Conservation (phyloP, 257 asterid species). For the Capsicum baccatum region DNA sequence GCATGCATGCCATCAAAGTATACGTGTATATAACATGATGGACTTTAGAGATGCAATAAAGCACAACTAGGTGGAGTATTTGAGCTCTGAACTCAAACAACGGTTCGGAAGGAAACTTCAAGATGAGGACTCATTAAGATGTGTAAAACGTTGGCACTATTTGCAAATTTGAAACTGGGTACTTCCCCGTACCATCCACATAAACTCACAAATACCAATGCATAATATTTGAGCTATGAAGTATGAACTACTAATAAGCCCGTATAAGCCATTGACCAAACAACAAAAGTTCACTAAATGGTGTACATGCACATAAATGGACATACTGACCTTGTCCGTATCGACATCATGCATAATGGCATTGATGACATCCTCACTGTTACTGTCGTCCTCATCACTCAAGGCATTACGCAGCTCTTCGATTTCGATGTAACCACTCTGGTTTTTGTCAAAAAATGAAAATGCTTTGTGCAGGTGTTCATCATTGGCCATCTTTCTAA, state of each 20-base stretch:
- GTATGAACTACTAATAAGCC: background rate
- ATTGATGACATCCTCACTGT: slow-evolving; percentile 58
- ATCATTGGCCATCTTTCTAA: slow-evolving; percentile 75
- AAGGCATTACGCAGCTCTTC: slow-evolving; percentile 76
- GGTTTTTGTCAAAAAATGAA: slow-evolving; percentile 65
- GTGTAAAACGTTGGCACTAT: background rate
- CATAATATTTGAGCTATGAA: background rate
- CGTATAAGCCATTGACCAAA: background rate
- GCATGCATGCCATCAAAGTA: background rate
- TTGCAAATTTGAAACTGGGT: no score
- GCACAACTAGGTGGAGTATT: background rate
- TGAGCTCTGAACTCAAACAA: background rate
- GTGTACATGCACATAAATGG: background rate
- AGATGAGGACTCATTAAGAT: background rate
- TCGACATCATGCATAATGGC: slow-evolving; percentile 93
- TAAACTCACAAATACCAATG: background rate
- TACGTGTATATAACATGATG: background rate
- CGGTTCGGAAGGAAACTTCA: background rate
- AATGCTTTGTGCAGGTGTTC: slow-evolving; percentile 84
- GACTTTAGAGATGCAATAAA: background rate
- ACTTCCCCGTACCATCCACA: no score
- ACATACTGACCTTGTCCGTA: slow-evolving; percentile 63
- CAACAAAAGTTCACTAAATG: background rate
- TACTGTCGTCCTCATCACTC: slow-evolving; percentile 61
- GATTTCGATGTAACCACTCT: slow-evolving; percentile 67